Conservation (phyloP, 805 yeast species). For the Ogataea ganodermae region DNA sequence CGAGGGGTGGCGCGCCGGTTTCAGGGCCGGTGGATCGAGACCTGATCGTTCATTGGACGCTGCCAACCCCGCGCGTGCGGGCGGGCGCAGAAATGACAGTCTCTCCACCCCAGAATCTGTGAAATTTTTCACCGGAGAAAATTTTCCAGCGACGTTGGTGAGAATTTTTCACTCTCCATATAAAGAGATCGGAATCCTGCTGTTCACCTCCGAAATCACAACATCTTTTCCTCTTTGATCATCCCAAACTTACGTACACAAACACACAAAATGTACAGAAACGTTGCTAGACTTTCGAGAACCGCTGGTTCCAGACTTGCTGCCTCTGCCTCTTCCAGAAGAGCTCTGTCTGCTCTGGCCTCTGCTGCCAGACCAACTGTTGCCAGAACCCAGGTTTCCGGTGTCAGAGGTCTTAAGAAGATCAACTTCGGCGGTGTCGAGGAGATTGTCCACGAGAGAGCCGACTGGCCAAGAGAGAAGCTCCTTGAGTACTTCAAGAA, state of each 20-base stretch:
- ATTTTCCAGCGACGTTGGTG: conserved; percentile 2
- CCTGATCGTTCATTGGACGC: conserved; percentile 1
- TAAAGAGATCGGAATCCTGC: not conserved
- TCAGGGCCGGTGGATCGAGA: conserved; percentile 5
- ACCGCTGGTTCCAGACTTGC: conserved; percentile 43
- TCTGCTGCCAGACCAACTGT: conserved; percentile 49
- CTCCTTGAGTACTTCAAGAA: conserved; percentile 94
- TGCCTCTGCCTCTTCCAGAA: conserved; percentile 52
- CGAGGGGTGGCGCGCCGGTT: conserved; percentile 8
- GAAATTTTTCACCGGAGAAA: conserved; percentile 5
- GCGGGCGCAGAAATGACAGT: too few species aligned
- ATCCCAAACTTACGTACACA: not conserved
- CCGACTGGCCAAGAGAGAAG: conserved; percentile 99
- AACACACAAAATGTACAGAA: conserved; percentile 37
- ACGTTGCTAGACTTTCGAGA: conserved; percentile 51
- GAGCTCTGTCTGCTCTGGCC: conserved; percentile 57
- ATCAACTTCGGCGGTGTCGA: conserved; percentile 96
- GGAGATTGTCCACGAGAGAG: conserved; percentile 96
- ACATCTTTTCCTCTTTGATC: conserved; percentile 20
- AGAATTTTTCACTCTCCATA: conserved; percentile 6
- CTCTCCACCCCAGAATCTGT: too few species aligned
- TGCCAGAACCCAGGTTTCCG: conserved; percentile 47
- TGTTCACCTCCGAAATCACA: not conserved
- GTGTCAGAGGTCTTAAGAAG: conserved; percentile 89
- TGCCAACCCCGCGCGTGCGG: too few species aligned